Evolutionary conservation across 495 filamentous ascomycete genomes (phyloP).

Genomic region (Schizothecium vesticola): DNA sequence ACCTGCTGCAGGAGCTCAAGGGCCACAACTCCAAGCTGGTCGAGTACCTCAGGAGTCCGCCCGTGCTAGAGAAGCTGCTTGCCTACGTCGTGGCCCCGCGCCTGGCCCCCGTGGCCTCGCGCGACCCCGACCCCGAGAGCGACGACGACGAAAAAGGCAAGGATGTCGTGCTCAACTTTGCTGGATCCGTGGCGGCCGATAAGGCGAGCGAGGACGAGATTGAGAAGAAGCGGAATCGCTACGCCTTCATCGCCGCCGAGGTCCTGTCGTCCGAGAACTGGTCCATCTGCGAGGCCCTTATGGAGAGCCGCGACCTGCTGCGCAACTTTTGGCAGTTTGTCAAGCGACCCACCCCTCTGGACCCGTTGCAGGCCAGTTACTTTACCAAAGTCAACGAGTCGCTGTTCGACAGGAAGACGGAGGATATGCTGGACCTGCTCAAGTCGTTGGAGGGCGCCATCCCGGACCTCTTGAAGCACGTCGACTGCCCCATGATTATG

Average conservation of each 20-base stretch:
- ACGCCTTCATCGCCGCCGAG: conserved; percentile 87
- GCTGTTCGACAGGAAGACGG: conserved; percentile 92
- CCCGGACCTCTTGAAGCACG: conserved; percentile 80
- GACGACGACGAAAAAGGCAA: conserved; percentile 50
- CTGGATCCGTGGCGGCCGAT: conserved; percentile 37
- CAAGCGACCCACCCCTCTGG: conserved; percentile 70
- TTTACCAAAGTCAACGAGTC: conserved; percentile 99
- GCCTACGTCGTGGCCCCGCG: conserved; percentile 84
- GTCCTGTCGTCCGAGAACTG: conserved; percentile 93
- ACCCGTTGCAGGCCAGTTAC: conserved; percentile 89
- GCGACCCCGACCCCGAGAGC: conserved; percentile 58
- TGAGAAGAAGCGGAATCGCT: conserved; percentile 85
- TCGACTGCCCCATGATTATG: conserved; percentile 98
- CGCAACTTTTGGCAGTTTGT: conserved; percentile 89
- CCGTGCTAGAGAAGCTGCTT: conserved; percentile 79
- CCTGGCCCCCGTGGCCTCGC: conserved; percentile 50
- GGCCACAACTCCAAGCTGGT: conserved; percentile 97
- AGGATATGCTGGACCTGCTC: conserved; percentile 87
- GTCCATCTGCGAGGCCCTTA: conserved; percentile 87
- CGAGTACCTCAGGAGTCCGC: conserved; percentile 85
- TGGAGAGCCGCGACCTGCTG: conserved; percentile 73
- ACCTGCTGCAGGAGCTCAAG: conserved; percentile 95
- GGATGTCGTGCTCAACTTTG: conserved; percentile 45
- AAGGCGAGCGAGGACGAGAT: conserved; percentile 53
- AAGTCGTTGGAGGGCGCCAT: conserved; percentile 77